Base-by-base conservation (phyloP, 106 monocot species). In the Iris macrosiphon region DNA sequence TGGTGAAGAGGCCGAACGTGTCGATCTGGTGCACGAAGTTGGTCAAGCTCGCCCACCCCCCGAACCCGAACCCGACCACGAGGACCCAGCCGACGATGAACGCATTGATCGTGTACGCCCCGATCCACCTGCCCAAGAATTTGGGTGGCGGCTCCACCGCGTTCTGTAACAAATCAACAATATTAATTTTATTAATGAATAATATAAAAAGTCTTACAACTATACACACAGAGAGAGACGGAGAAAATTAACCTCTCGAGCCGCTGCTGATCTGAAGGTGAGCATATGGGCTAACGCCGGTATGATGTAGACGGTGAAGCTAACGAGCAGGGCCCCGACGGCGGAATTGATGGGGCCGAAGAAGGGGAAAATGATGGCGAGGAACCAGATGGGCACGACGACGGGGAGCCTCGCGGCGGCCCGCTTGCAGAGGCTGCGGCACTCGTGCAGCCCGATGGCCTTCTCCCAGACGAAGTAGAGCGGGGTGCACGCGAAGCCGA, bases 381-480 rank as follows among this genome's bases (percentile, higher is more conserved):
- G 65, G 59, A 95, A 95, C 94, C 94, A 95, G 26, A 94, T 89
- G 27, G 94, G 94, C 3, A 94, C 32, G 10, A 94, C 94, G 14
- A 94, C 94, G 8, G 94, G 94, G 15, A 94, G 76, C 22, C 94
- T 61, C 7, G 88, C 94, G 3, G 84, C 94, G 4, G 94, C 94
- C 14, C 94, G 74, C 70, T 82, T 88, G 70, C 81, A 89, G n/a
- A 94, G 29, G 74, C 84, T 85, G 29, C 67, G 75, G 66, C 94
- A 94, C 18, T 94, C 84, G 62, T 94, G 94, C 21, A 94, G 69
- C n/a, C 94, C 94, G 35, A 94, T 77, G 25, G 61, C 47, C 70
- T 94, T 94, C 70, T 94, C 94, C 94, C 94, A 94, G 10, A 94
- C 94, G 52, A 94, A 89, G 72, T 94, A 94, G 30, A 94, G 79